Conservation (phyloP, 129 eudicot genomes). For the Lonicera japonica region DNA sequence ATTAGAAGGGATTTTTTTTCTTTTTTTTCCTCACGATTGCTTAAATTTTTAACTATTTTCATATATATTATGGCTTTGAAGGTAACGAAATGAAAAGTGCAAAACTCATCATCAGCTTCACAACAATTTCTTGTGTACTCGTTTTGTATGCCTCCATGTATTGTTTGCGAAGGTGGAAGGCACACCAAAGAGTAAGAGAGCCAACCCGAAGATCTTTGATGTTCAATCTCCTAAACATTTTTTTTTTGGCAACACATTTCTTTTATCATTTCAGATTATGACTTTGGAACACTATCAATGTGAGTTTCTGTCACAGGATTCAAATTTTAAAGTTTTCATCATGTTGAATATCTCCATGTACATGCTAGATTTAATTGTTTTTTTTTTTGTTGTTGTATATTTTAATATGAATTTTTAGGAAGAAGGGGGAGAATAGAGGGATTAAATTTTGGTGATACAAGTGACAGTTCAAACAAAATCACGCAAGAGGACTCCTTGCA, state of each 20-base stretch:
- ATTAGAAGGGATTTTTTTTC: constrained; percentile 1
- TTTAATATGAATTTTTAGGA: constrained; percentile 11
- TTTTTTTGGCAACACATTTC: neutral
- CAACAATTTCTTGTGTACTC: constrained; percentile 20
- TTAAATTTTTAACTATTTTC: constrained; percentile 1
- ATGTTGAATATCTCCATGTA: neutral
- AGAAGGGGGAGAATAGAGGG: constrained; percentile 5
- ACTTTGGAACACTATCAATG: too few relatives aligned
- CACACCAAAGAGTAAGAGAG: constrained; percentile 20
- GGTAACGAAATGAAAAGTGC: constrained; percentile 3
- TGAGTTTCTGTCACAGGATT: neutral
- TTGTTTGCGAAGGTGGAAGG: constrained; percentile 18
- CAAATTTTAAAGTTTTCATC: too few relatives aligned
- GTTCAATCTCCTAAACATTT: neutral
- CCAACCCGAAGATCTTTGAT: neutral
- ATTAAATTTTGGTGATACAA: constrained; percentile 2
- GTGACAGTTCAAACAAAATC: constrained; percentile 7
- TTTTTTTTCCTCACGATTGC: neutral
- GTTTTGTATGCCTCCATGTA: constrained; percentile 20
- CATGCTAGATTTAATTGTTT: constrained; percentile 2
- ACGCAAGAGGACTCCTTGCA: constrained; percentile 16
- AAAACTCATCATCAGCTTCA: constrained; percentile 10
- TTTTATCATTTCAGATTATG: neutral
- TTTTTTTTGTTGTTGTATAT: constrained; percentile 6
- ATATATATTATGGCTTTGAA: neutral